Evolutionary conservation across 306 rosid genomes (phyloP).

Genomic region (Medicago lupulina): DNA sequence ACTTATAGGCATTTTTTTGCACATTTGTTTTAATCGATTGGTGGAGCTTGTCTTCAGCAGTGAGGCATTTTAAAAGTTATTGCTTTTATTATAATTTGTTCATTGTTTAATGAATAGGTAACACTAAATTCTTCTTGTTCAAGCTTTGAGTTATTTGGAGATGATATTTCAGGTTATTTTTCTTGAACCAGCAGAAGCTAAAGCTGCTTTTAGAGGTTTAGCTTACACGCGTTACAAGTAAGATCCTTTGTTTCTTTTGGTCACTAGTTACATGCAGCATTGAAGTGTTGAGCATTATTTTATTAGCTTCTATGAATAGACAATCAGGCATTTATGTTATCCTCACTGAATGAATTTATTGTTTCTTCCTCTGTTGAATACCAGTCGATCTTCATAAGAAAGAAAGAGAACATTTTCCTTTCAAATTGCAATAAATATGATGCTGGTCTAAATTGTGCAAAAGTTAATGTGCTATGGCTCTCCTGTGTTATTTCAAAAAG

Average conservation of each 20-base stretch:
- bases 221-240: slow-evolving; percentile 88
- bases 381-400: not conserved
- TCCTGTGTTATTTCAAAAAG: too few species aligned
- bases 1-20: slow-evolving; percentile 9
- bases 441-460: too few species aligned
- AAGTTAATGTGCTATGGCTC: too few species aligned
- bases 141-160: slow-evolving; percentile 42
- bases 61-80: slow-evolving; percentile 14
- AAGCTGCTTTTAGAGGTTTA: slow-evolving; percentile 84
- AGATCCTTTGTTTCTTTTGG: slow-evolving; percentile 45
- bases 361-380: slow-evolving; percentile 31
- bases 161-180: slow-evolving; percentile 76
- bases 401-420: not conserved
- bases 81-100: not conserved
- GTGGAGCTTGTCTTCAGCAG: slow-evolving; percentile 10
- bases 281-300: slow-evolving; percentile 50
- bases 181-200: slow-evolving; percentile 84
- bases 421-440: too few species aligned
- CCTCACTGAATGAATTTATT: slow-evolving; percentile 17
- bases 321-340: slow-evolving; percentile 4
- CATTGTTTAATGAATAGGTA: not conserved
- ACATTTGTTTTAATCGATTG: slow-evolving; percentile 5
- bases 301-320: slow-evolving; percentile 14
- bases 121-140: slow-evolving; percentile 30
- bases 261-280: slow-evolving; percentile 1